phyloP scores from a whole-genome alignment of 2,329 filamentous ascomycete species.

The Diplodia corticola region DNA sequence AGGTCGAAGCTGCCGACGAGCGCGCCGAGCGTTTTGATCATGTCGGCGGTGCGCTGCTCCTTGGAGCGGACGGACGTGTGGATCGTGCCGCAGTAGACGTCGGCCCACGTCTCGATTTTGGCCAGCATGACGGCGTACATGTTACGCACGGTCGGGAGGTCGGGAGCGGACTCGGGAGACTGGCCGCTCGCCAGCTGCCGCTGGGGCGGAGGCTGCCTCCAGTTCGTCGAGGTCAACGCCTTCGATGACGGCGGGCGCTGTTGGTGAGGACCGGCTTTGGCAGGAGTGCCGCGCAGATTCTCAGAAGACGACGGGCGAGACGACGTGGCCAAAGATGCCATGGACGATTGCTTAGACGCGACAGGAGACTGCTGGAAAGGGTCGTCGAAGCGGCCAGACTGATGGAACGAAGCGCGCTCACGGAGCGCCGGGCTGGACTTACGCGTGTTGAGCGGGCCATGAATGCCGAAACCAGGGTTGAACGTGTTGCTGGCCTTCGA shows the following conservation, averaged over 20 bases:
- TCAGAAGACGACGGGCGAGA: neutral
- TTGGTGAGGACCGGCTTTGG: neutral
- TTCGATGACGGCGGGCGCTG: neutral
- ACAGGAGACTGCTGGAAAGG: neutral
- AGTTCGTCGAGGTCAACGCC: neutral
- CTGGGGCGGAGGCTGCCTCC: neutral
- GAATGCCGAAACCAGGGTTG: neutral
- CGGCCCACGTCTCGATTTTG: neutral
- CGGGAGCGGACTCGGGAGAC: neutral
- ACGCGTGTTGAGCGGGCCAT: neutral
- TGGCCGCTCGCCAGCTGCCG: neutral
- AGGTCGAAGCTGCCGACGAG: neutral
- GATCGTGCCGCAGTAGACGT: slow-evolving; percentile 4
- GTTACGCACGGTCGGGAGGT: neutral
- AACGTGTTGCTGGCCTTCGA: neutral
- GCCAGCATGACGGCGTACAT: neutral
- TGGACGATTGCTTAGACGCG: neutral
- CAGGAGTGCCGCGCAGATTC: neutral
- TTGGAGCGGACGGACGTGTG: slow-evolving; percentile 6
- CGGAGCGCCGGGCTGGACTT: neutral
- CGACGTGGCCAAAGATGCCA: neutral
- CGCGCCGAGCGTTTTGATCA: neutral
- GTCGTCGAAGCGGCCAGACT: neutral
- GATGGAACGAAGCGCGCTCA: neutral
- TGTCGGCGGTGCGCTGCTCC: neutral